Percentiles rank a stretch among this genome's conserved stretches.
Evolutionary conservation across 805 yeast genomes (phyloP).

Genomic region (Huiozyma sinensis): DNA sequence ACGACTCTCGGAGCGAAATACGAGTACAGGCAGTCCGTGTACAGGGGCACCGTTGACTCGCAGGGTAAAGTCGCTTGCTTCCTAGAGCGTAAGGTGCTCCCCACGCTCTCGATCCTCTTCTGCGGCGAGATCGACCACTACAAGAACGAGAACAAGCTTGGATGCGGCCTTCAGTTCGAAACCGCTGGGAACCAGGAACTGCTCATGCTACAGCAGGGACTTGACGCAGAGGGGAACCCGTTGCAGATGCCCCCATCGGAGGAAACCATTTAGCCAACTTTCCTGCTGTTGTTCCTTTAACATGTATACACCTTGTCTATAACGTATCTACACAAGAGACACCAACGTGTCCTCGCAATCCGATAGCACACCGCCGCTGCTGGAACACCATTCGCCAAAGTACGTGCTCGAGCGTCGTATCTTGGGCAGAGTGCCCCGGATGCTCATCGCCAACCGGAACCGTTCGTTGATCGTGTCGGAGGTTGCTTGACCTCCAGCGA

Average conservation of each 20-base stretch:
- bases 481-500: no score
- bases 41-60: slow-evolving; percentile 90
- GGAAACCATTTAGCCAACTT: slow-evolving; percentile 20
- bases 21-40: slow-evolving; percentile 91
- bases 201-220: slow-evolving; percentile 82
- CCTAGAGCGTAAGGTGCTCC: slow-evolving; percentile 87
- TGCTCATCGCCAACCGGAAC: no score
- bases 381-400: no score
- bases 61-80: slow-evolving; percentile 83
- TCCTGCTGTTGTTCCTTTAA: not conserved
- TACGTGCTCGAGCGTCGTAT: no score
- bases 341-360: no score
- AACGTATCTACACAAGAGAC: not conserved
- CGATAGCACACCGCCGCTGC: no score
- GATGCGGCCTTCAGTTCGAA: slow-evolving; percentile 92
- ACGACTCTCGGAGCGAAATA: slow-evolving; percentile 95
- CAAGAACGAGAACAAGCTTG: slow-evolving; percentile 68
- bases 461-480: no score
- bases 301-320: slow-evolving; percentile 4
- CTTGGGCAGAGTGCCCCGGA: no score
- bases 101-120: slow-evolving; percentile 80
- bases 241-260: slow-evolving; percentile 58
- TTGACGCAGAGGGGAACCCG: slow-evolving; percentile 80
- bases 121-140: slow-evolving; percentile 88
- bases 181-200: slow-evolving; percentile 90